phyloP scores from a whole-genome alignment of 257 asterid genomes.

The Nyctanthes arbortristis region DNA sequence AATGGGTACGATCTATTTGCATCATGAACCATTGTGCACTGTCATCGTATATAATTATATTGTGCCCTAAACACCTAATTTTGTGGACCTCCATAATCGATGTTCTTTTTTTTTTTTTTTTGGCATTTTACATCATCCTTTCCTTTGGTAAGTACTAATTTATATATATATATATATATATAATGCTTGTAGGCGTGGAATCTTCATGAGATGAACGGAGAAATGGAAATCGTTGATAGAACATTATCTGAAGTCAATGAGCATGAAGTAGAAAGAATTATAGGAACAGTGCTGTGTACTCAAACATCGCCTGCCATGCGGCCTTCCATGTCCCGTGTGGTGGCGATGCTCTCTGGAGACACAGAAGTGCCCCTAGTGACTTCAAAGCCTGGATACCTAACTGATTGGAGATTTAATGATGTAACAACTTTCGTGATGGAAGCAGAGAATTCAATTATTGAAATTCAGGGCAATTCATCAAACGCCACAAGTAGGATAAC shows the following conservation, averaged over 20 bases:
- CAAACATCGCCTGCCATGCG: conserved; percentile 55
- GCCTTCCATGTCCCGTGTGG: conserved; percentile 66
- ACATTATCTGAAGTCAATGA: conserved; percentile 31
- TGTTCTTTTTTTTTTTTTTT: too few relatives aligned
- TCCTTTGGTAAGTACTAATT: not conserved
- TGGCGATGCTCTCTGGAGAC: conserved; percentile 72
- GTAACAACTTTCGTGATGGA: conserved; percentile 28
- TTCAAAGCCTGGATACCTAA: conserved; percentile 54
- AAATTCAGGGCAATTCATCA: conserved; percentile 16
- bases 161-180: too few relatives aligned
- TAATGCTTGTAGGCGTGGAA: conserved; percentile 47
- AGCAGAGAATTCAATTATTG: conserved; percentile 1
- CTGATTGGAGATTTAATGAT: conserved; percentile 55
- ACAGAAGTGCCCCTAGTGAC: conserved; percentile 46
- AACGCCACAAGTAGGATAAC: conserved; percentile 18
- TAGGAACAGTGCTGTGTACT: conserved; percentile 58
- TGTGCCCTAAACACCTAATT: too few relatives aligned
- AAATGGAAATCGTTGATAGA: conserved; percentile 48
- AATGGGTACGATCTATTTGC: conserved; percentile 51
- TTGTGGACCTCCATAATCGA: too few relatives aligned
- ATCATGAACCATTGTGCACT: not conserved
- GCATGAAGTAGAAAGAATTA: conserved; percentile 44
- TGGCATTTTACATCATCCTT: not conserved
- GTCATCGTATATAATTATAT: too few relatives aligned
- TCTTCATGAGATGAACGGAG: conserved; percentile 39